Conservation (phyloP, 192 early-diverging fungal genomes). For the Podila verticillata region DNA sequence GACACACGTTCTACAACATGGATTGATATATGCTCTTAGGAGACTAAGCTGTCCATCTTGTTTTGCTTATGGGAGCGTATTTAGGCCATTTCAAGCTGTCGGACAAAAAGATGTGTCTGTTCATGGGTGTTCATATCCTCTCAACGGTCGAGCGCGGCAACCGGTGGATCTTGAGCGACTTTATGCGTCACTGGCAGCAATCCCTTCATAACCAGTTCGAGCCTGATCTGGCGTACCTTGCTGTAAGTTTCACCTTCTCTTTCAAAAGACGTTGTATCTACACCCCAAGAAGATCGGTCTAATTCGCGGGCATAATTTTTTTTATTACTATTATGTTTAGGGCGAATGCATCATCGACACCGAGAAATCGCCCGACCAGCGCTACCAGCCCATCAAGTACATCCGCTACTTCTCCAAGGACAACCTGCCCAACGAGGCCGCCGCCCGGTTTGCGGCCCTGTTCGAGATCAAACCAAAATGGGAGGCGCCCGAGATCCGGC, state of each 20-base stretch:
- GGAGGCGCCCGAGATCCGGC: slow-evolving; percentile 55
- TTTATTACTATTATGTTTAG: slow-evolving; percentile 1
- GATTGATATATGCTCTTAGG: background rate
- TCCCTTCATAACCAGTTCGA: slow-evolving; percentile 42
- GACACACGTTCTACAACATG: background rate
- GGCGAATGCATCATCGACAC: slow-evolving; percentile 38
- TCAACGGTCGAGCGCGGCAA: slow-evolving; percentile 38
- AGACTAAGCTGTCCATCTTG: background rate
- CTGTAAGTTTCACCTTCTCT: slow-evolving; percentile 19
- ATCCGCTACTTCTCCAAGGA: slow-evolving; percentile 52
- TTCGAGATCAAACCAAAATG: slow-evolving; percentile 57
- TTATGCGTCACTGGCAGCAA: slow-evolving; percentile 53
- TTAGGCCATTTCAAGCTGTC: slow-evolving; percentile 21
- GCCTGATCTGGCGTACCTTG: slow-evolving; percentile 33
- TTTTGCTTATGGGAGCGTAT: background rate
- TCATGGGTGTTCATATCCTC: slow-evolving; percentile 32
- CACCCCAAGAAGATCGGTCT: no score
- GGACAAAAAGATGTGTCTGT: slow-evolving; percentile 12
- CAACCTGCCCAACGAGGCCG: slow-evolving; percentile 54
- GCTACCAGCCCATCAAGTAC: slow-evolving; percentile 18
- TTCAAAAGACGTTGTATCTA: no score
- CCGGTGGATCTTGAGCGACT: slow-evolving; percentile 52
- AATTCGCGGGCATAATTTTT: background rate
- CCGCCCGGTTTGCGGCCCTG: slow-evolving; percentile 51
- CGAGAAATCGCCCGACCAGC: slow-evolving; percentile 19